phyloP scores from a whole-genome alignment of 768 basidiomycete genomes.

The Termitomyces heimii region DNA sequence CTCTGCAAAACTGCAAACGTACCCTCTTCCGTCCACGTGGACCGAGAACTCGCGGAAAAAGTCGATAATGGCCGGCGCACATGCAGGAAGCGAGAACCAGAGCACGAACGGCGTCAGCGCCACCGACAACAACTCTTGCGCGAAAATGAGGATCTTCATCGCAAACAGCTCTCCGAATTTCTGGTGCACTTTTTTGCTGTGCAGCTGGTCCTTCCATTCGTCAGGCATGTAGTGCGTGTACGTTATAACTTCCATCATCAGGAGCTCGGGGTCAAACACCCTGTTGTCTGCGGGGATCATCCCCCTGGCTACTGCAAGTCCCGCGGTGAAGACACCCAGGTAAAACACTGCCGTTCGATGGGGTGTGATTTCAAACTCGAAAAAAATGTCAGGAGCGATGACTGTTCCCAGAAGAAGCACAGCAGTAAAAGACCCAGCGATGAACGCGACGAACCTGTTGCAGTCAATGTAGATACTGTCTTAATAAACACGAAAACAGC shows the following conservation, averaged over 20 bases:
- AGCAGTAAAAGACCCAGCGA: conserved; percentile 94
- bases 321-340: conserved; percentile 77
- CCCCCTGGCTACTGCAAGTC: conserved; percentile 85
- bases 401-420: conserved; percentile 91
- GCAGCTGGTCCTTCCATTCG: conserved; percentile 84
- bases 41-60: conserved; percentile 98
- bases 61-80: conserved; percentile 89
- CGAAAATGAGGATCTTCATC: conserved; percentile 87
- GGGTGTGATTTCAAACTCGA: conserved; percentile 92
- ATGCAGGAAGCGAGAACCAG: conserved; percentile 86
- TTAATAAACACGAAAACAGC: conserved; percentile 15
- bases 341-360: conserved; percentile 95
- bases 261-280: conserved; percentile 89
- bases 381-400: conserved; percentile 88
- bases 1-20: conserved; percentile 96
- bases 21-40: conserved; percentile 93
- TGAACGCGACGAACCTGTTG: conserved; percentile 86
- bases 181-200: conserved; percentile 88
- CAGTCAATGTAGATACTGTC: not conserved
- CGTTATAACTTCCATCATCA: conserved; percentile 88
- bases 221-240: conserved; percentile 97
- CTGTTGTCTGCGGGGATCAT: conserved; percentile 95
- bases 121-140: conserved; percentile 85
- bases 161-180: conserved; percentile 90
- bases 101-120: conserved; percentile 91